These are phyloP conservation scores for Saccharomycopsis synnaedendra DNA, from an alignment of 805 yeast genomes.

Conservation along the genomic window DNA sequence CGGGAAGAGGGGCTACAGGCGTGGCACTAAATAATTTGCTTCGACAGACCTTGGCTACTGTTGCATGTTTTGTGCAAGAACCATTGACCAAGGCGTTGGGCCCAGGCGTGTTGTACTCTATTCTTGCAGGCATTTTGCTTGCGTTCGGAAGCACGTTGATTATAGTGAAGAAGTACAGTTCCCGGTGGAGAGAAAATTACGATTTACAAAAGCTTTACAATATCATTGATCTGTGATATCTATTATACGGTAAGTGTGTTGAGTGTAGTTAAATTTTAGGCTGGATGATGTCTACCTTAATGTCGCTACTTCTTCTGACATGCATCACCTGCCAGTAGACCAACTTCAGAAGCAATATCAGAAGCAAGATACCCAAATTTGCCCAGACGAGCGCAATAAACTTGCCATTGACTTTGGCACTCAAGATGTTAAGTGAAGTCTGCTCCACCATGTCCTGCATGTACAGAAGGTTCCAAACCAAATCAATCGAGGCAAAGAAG, in stretches of 20 bases:
- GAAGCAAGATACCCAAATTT: conserved; percentile 1
- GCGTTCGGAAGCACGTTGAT: conserved; percentile 31
- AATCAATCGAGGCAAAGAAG: conserved; percentile 5
- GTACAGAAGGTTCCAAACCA: not conserved
- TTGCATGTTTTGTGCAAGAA: conserved; percentile 63
- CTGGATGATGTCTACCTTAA: conserved; percentile 13
- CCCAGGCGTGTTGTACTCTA: conserved; percentile 57
- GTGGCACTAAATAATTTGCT: conserved; percentile 72
- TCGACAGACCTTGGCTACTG: conserved; percentile 64
- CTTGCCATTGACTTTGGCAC: not conserved
- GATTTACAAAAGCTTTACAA: conserved; percentile 50
- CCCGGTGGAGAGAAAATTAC: conserved; percentile 50
- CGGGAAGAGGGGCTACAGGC: conserved; percentile 84
- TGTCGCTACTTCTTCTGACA: not conserved
- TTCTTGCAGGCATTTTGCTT: conserved; percentile 48
- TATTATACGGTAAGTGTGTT: not conserved
- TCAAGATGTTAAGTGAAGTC: conserved; percentile 4
- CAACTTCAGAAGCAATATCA: conserved; percentile 1
- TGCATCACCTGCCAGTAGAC: not conserved
- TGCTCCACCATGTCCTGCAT: not conserved
- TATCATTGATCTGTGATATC: conserved; percentile 21
- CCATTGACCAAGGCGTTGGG: conserved; percentile 62
- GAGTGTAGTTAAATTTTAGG: conserved; percentile 8
- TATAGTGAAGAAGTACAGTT: conserved; percentile 43
- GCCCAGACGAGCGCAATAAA: conserved; percentile 6